A percentile compares a stretch with the other conserved stretches of the same genome.
Conservation (phyloP, 257 asterid species). For the Ajuga chamaepitys region DNA sequence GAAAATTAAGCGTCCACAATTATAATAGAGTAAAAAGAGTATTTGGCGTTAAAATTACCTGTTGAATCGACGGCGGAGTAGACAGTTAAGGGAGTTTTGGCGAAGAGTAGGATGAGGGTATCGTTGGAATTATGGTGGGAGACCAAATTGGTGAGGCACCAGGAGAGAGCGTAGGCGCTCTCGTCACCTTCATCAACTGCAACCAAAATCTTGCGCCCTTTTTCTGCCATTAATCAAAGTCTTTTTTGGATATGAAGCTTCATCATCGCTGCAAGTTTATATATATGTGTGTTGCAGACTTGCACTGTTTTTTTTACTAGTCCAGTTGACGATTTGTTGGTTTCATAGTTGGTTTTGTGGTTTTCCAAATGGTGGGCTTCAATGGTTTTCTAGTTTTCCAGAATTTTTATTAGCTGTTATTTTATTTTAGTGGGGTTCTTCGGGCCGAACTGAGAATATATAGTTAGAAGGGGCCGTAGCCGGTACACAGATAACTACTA, state of each 20-base stretch:
- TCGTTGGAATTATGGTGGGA: constrained; percentile 26
- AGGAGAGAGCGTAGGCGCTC: constrained; percentile 55
- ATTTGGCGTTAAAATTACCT: too few species aligned
- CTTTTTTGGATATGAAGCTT: background rate
- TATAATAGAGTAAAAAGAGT: too few species aligned
- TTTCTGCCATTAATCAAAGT: constrained; percentile 18
- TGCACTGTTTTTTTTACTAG: too few species aligned
- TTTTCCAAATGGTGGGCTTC: constrained; percentile 24
- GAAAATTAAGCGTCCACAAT: too few species aligned
- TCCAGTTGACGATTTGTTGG: constrained; percentile 32
- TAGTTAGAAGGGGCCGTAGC: too few species aligned
- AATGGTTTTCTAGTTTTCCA: background rate
- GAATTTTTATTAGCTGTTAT: background rate
- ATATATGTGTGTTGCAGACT: background rate
- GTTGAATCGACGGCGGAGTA: constrained; percentile 46
- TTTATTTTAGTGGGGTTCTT: too few species aligned
- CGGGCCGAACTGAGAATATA: too few species aligned
- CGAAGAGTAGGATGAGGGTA: constrained; percentile 47
- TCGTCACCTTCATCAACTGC: constrained; percentile 76
- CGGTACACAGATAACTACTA: too few species aligned
- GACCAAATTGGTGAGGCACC: constrained; percentile 53
- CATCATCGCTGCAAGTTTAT: background rate
- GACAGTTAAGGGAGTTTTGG: constrained; percentile 32
- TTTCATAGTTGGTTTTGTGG: constrained; percentile 5
- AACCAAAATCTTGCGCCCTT: constrained; percentile 44